Evolutionary conservation across 1,284 basidiomycete genomes (phyloP).

Genomic region (Cystobasidiaceae sp.): DNA sequence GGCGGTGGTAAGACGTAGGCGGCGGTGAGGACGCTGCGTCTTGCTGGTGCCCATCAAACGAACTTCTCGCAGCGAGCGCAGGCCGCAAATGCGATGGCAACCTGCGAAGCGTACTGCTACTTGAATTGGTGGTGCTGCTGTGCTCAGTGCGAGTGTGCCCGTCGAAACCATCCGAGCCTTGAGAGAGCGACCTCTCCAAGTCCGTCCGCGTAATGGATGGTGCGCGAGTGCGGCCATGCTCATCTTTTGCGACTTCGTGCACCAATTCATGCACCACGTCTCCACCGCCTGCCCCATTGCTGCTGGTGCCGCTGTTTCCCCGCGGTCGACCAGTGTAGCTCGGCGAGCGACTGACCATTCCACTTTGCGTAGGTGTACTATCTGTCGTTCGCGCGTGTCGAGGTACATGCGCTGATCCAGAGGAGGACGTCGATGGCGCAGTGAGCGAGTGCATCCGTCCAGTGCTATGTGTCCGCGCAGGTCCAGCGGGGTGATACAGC

Average conservation of each 20-base stretch:
- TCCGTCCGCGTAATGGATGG: conserved; percentile 28
- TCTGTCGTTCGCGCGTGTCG: conserved; percentile 1
- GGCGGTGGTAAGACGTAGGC: background rate
- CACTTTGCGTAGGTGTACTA: conserved; percentile 20
- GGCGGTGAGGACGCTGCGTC: background rate
- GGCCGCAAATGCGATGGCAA: conserved; percentile 5
- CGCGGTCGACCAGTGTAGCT: background rate
- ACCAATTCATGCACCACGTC: background rate
- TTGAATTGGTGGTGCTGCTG: too few species aligned
- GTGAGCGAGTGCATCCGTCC: too few species aligned
- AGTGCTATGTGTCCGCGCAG: background rate
- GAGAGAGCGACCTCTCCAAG: conserved; percentile 7
- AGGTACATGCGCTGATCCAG: too few species aligned
- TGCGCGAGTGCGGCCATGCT: conserved; percentile 9
- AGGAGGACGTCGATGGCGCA: too few species aligned
- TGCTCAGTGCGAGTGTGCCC: too few species aligned
- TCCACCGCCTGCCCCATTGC: background rate
- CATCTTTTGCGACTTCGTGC: conserved; percentile 7
- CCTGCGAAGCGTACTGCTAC: conserved; percentile 1
- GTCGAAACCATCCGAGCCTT: conserved; percentile 16
- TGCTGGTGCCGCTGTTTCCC: background rate
- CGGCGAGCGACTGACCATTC: background rate
- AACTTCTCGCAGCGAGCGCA: too few species aligned
- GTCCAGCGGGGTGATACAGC: too few species aligned
- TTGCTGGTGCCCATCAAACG: too few species aligned